Percentiles rank a stretch among this genome's conserved stretches.
phyloP scores from a whole-genome alignment of 2,329 filamentous ascomycete species.

The Colletotrichum karsti region DNA sequence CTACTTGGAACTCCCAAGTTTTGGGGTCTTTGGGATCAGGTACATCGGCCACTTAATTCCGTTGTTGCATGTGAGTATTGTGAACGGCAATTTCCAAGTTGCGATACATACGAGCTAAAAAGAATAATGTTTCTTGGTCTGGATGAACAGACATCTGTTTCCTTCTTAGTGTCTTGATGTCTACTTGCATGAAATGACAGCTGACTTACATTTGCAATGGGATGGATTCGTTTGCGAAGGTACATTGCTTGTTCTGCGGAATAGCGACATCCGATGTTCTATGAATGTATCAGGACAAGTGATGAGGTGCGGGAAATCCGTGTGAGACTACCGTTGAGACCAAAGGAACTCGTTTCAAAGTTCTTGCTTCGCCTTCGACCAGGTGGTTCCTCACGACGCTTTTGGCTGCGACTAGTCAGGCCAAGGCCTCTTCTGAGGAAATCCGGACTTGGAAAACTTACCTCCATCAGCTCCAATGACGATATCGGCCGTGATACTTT shows the following conservation, averaged over 20 bases:
- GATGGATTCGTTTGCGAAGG: background rate
- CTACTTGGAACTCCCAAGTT: background rate
- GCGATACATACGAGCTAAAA: background rate
- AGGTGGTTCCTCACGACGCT: background rate
- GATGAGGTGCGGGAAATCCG: too few relatives aligned
- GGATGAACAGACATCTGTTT: background rate
- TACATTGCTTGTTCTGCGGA: background rate
- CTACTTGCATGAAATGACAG: background rate
- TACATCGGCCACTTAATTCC: background rate
- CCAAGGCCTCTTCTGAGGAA: background rate
- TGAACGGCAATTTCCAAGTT: too few relatives aligned
- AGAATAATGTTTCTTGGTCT: background rate
- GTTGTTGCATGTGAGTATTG: too few relatives aligned
- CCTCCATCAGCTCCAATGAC: background rate
- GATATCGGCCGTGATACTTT: background rate
- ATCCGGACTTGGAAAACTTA: background rate
- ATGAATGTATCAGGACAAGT: background rate
- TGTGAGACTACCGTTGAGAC: background rate
- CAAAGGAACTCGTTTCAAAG: background rate
- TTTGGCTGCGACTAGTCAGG: background rate
- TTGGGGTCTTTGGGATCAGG: background rate
- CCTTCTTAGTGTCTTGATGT: background rate
- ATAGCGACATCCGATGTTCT: background rate
- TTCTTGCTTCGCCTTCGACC: background rate
- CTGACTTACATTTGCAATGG: background rate